Base-by-base conservation (phyloP, 2,329 filamentous ascomycete species). In the Aureobasidium musti region DNA sequence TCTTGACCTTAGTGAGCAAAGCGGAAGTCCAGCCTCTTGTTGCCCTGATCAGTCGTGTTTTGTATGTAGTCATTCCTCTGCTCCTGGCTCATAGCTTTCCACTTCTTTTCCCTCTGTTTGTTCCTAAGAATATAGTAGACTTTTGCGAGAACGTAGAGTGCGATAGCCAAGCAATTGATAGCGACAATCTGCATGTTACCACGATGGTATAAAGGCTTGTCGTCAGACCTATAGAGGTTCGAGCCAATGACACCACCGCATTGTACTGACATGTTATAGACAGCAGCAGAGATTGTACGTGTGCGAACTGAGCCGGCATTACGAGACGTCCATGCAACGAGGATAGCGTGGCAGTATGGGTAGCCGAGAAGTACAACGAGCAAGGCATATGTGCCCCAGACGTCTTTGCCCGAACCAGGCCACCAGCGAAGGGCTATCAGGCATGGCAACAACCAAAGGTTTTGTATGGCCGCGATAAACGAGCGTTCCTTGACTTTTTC, bases 361-460 rank as follows among this genome's bases (percentile, higher is more conserved):
- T 79, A 75, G 0, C 74, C 77, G 7, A 75, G 75, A 11, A 80
- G 71, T 26, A 80, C 68, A 5, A 76, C 76, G 26, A 77, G 75
- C 39, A 79, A 69, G 5, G 73, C 72, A 69, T 76, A 81, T 13
- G 73, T 74, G 7, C 71, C 72, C 78, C 78, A 79, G 53, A 74
- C 75, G 30, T 73, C 74, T 14, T 76, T n/a, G 72, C 66, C 2
- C 66, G 69, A 10, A 71, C 67, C 6, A 76, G 71, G 10, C 78
- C 69, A 26, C 77, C 63, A 52, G 0, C 43, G 19, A 2, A 66
- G 28, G 8, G 53, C 47, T 1, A 60, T 43, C 17, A 66, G 21
- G 23, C 53, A 66, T 2, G 63, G 63, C 43, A 67, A n/a, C 39
- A 39, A 79, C 87, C 87, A 90, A 8, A 89, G 69, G 66, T 87